Evolutionary conservation across 139 green algal species (phyloP).

Genomic region (Micractinium sp.): DNA sequence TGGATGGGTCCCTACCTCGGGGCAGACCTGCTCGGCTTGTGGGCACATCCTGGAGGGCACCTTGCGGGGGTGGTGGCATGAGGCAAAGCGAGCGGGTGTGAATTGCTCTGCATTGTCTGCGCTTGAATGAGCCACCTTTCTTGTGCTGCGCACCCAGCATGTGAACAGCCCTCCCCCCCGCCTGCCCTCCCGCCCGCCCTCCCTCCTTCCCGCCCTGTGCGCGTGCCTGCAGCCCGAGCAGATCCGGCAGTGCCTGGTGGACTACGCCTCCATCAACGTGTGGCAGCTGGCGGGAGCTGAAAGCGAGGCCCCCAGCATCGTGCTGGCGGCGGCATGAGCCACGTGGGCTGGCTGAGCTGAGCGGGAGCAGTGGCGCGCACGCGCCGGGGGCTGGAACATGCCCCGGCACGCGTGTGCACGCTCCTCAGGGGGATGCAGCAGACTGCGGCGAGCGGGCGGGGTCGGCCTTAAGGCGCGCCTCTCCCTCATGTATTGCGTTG

Average conservation of each 20-base stretch:
- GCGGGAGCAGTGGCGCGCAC: background rate
- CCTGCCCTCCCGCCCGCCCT: background rate
- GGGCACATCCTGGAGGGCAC: too few species aligned
- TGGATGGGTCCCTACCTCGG: too few species aligned
- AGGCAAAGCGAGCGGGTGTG: too few species aligned
- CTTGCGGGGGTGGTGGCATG: background rate
- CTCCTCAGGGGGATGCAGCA: too few species aligned
- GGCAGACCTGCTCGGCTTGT: too few species aligned
- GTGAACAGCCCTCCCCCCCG: background rate
- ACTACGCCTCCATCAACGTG: conserved; percentile 60
- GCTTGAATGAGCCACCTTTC: too few species aligned
- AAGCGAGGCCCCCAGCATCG: conserved; percentile 13
- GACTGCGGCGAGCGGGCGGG: too few species aligned
- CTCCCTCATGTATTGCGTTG: background rate
- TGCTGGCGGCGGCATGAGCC: conserved; percentile 1
- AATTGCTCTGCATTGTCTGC: too few species aligned
- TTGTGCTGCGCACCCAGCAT: background rate
- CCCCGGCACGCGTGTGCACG: too few species aligned
- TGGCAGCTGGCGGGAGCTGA: conserved; percentile 47
- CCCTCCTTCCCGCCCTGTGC: background rate
- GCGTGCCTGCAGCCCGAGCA: conserved; percentile 46
- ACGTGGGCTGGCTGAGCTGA: background rate
- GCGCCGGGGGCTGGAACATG: too few species aligned
- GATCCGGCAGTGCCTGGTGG: conserved; percentile 53
- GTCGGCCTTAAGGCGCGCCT: too few species aligned